Base-by-base conservation (phyloP, 371 early-diverging fungal species). In the Circinella minor region DNA sequence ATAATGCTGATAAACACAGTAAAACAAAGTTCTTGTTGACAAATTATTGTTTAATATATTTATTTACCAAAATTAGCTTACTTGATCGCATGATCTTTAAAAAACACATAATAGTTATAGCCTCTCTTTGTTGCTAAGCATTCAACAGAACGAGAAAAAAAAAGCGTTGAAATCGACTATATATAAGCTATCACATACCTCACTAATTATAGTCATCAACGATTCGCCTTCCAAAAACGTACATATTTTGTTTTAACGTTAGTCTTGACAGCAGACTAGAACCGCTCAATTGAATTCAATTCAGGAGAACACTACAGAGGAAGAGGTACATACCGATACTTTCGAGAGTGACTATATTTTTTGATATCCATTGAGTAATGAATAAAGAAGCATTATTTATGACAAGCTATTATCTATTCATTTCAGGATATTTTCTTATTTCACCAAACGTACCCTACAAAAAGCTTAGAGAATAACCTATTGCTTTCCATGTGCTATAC, bases 311-410 rank as follows among this genome's bases (percentile, higher is more conserved):
- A 27, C 27, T 1, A 57, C n/a, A n/a, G 34, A 57, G 57, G 57
- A 66, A 71, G 63, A 66, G 64, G 67, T 3, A 43, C 63, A 61
- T 39, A 71, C 1, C 62, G 63, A 49, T 72, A 72, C 69, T 15
- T 15, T 47, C 47, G 47, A 47, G 9, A 47, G 15, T 47, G 34
- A 11, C 65, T 62, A 60, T 66, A 71, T n/a, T 71, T 66, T 20
- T 8, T 17, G 14, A 71, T 66, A 47, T 3, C 47, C 9, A 15
- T 47, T 47, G 47, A 63, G 69, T 49, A 9, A 2, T 69, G 34
- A 67, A 57, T 15, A 68, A 72, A 55, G 67, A 68, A 38, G 65
- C 68, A 36, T 70, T 67, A 67, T 72, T 39, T 63, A 72, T 72
- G 15, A 65, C 68, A 9, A 67, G 62, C 51, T 71, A 67, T 47